A percentile compares a stretch with the other conserved stretches of the same genome.
Evolutionary conservation across 257 asterid species (phyloP).

Genomic region (Nicotiana sylvestris): DNA sequence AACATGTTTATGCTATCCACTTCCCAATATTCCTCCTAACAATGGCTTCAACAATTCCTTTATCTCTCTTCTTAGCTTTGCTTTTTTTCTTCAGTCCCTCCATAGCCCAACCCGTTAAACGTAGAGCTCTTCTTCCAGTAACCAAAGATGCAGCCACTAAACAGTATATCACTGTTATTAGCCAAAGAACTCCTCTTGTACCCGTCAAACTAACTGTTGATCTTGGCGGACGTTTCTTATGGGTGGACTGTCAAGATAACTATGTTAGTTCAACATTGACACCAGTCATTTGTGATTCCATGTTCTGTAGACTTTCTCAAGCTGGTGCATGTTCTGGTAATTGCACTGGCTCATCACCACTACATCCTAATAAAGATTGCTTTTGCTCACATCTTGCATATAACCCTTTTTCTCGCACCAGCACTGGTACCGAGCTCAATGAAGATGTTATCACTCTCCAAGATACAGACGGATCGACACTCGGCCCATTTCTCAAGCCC

Average conservation of each 20-base stretch:
- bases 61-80: neutral
- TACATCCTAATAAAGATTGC: no score
- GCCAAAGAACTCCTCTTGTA: constrained; percentile 31
- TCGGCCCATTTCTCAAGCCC: no score
- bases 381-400: no score
- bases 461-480: no score
- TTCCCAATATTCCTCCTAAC: neutral
- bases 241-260: constrained; percentile 29
- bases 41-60: constrained; percentile 7
- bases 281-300: constrained; percentile 17
- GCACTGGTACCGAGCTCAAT: no score
- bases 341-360: no score
- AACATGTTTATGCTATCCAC: no score
- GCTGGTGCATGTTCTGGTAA: no score
- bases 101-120: constrained; percentile 13
- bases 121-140: constrained; percentile 20
- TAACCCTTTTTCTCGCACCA: no score
- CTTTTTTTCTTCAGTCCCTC: constrained; percentile 1
- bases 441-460: no score
- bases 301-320: constrained; percentile 20
- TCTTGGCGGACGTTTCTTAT: constrained; percentile 25
- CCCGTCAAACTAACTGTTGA: constrained; percentile 5
- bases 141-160: constrained; percentile 21
- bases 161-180: constrained; percentile 16
- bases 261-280: constrained; percentile 20